These are phyloP conservation scores for Claviceps sp. DNA, from an alignment of 2,329 filamentous ascomycete genomes.

Conservation along the genomic window DNA sequence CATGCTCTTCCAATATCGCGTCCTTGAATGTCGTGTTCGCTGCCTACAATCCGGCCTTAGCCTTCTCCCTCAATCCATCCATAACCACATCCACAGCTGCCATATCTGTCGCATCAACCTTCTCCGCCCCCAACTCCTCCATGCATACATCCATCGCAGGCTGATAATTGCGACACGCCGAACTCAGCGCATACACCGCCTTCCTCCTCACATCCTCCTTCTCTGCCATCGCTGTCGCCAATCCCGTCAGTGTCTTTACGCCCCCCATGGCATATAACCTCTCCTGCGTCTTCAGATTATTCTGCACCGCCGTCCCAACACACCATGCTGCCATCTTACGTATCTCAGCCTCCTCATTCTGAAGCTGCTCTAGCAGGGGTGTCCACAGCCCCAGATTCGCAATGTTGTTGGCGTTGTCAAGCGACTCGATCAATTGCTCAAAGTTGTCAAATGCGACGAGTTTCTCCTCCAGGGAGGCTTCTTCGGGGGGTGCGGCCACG, in stretches of 20 bases:
- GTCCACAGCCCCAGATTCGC: slow-evolving; percentile 67
- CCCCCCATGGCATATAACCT: slow-evolving; percentile 49
- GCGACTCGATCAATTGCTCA: slow-evolving; percentile 77
- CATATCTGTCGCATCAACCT: slow-evolving; percentile 78
- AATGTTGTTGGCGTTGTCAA: slow-evolving; percentile 97
- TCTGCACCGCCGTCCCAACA: slow-evolving; percentile 87
- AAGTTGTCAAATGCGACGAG: slow-evolving; percentile 87
- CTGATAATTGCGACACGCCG: slow-evolving; percentile 78
- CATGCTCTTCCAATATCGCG: neutral
- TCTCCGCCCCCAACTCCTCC: slow-evolving; percentile 45
- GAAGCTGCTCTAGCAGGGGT: slow-evolving; percentile 59
- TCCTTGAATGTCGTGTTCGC: neutral
- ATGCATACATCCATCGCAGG: slow-evolving; percentile 60
- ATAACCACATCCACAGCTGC: slow-evolving; percentile 68
- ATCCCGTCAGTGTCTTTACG: slow-evolving; percentile 52
- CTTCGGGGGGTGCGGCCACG: slow-evolving; percentile 47
- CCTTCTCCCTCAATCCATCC: slow-evolving; percentile 46
- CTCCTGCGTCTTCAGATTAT: slow-evolving; percentile 79
- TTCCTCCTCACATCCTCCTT: slow-evolving; percentile 61
- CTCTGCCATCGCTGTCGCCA: slow-evolving; percentile 33
- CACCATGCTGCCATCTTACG: slow-evolving; percentile 88
- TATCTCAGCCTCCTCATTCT: slow-evolving; percentile 55
- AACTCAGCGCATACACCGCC: slow-evolving; percentile 80
- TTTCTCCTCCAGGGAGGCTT: slow-evolving; percentile 60
- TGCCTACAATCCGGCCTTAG: slow-evolving; percentile 15